Percentiles rank a stretch among this genome's conserved stretches.
Conservation (phyloP, 345 rosid species). For the Cardamine occulta region DNA sequence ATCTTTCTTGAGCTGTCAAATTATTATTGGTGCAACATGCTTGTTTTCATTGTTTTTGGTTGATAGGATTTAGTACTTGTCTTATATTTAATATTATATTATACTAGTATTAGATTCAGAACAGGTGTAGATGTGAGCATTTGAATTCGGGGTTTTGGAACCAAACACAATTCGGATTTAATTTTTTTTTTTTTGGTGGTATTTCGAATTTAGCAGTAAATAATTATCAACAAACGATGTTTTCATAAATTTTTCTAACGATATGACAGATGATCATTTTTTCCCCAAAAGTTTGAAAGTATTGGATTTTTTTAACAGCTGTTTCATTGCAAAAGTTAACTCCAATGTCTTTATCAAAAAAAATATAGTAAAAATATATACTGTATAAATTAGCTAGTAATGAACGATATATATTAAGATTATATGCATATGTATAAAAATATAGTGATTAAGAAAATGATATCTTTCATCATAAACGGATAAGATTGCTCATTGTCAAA, state of each 20-base stretch:
- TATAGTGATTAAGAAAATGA: background rate
- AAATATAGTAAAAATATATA: background rate
- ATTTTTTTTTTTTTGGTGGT: background rate
- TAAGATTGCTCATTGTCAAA: background rate
- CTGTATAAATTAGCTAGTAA: background rate
- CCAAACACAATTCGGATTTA: background rate
- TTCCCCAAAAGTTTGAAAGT: background rate
- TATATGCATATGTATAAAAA: background rate
- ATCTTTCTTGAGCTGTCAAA: background rate
- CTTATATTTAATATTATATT: background rate
- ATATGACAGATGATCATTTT: too few relatives aligned
- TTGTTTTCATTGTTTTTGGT: background rate
- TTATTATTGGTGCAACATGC: conserved; percentile 22
- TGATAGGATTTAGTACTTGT: conserved; percentile 10
- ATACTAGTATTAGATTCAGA: background rate
- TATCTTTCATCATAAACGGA: background rate
- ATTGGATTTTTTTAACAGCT: background rate
- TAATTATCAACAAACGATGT: background rate
- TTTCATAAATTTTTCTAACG: background rate
- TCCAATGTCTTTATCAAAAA: background rate
- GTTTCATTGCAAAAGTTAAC: background rate
- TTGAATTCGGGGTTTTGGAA: background rate
- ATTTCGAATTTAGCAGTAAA: background rate
- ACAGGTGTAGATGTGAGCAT: background rate
- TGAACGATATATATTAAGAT: background rate